Evolutionary conservation across 495 filamentous ascomycete species (phyloP).

Genomic region (Hamigera avellanea): DNA sequence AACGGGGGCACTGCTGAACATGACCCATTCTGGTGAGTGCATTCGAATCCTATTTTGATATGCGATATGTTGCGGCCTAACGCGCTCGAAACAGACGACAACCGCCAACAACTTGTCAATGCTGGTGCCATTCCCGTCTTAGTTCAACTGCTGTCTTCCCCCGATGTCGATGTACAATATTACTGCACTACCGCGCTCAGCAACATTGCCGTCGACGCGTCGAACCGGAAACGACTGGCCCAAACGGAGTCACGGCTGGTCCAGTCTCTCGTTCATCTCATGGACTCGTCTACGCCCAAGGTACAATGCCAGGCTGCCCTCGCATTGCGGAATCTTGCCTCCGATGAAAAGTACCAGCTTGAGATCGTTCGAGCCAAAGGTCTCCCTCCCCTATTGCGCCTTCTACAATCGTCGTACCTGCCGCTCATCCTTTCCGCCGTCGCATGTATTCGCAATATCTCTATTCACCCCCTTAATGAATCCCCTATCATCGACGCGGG

Average conservation of each 20-base stretch:
- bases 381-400: slow-evolving; percentile 68
- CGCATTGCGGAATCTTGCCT: slow-evolving; percentile 87
- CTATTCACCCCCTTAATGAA: slow-evolving; percentile 96
- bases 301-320: slow-evolving; percentile 96
- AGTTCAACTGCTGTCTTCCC: slow-evolving; percentile 81
- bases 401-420: slow-evolving; percentile 88
- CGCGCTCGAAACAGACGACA: slow-evolving; percentile 93
- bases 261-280: slow-evolving; percentile 85
- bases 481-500: slow-evolving; percentile 99
- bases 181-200: slow-evolving; percentile 97
- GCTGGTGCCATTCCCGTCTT: slow-evolving; percentile 94
- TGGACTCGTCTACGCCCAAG: slow-evolving; percentile 94
- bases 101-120: slow-evolving; percentile 91
- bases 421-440: slow-evolving; percentile 95
- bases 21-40: slow-evolving; percentile 90
- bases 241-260: slow-evolving; percentile 82
- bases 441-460: slow-evolving; percentile 97
- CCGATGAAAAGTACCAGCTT: slow-evolving; percentile 96
- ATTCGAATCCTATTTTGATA: no score
- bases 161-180: slow-evolving; percentile 96
- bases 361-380: slow-evolving; percentile 89
- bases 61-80: no score
- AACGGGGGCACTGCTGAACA: slow-evolving; percentile 90
- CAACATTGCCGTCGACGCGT: slow-evolving; percentile 93
- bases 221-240: slow-evolving; percentile 81